Evolutionary conservation across 2,329 filamentous ascomycete species (phyloP).

Genomic region (Trichoderma cornu-damae): DNA sequence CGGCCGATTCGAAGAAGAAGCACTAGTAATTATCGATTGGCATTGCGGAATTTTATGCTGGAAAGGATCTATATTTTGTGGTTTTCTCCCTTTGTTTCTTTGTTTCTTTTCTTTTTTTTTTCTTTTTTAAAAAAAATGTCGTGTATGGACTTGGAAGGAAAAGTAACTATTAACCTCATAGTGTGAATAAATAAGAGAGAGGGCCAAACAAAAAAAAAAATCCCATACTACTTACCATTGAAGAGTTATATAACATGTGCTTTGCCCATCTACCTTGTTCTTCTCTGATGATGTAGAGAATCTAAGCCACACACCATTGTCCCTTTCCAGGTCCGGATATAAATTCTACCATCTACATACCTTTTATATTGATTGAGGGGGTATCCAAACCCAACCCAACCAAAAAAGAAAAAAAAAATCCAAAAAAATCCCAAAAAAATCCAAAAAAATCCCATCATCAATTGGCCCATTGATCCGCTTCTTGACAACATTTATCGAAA

Average conservation of each 20-base stretch:
- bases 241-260: background rate
- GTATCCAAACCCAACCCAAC: background rate
- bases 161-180: no score
- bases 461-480: background rate
- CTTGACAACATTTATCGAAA: background rate
- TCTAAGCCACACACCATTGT: background rate
- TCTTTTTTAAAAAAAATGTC: no score
- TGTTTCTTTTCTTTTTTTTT: no score
- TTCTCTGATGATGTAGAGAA: conserved; percentile 3
- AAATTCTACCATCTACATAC: no score
- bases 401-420: background rate
- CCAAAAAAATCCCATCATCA: background rate
- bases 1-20: conserved; percentile 52
- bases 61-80: no score
- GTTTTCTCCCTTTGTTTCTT: no score
- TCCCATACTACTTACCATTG: background rate
- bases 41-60: background rate
- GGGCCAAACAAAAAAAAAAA: background rate
- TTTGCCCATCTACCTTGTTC: conserved; percentile 6
- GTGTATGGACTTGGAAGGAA: no score
- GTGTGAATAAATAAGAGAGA: background rate
- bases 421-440: no score
- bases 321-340: background rate
- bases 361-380: no score
- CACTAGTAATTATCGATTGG: conserved; percentile 42